Percentiles rank a stretch among this genome's conserved stretches.
These are phyloP conservation scores for Oxytropis ochrocephala DNA, from an alignment of 306 rosid genomes.

Conservation along the genomic window DNA sequence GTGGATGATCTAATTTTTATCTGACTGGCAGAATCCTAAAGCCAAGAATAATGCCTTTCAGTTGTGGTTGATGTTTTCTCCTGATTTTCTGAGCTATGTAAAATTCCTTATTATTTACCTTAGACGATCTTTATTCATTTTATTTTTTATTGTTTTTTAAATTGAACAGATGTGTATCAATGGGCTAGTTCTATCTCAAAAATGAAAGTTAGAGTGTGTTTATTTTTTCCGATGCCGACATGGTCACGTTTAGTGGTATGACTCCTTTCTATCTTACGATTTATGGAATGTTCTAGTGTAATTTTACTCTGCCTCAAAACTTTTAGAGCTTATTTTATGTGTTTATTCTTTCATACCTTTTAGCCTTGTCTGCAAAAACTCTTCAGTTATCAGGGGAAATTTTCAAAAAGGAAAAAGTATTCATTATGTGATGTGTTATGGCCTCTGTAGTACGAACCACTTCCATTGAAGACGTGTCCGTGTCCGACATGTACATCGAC, in stretches of 20 bases:
- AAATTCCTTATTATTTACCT: background rate
- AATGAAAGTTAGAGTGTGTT: slow-evolving; percentile 69
- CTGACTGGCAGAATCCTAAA: background rate
- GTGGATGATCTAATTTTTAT: background rate
- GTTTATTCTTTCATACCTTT: background rate
- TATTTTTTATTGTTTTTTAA: background rate
- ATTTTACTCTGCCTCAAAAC: background rate
- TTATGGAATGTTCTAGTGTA: background rate
- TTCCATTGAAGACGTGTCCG: no score
- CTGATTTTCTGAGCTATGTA: background rate
- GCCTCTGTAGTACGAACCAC: no score
- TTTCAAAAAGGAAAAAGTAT: background rate
- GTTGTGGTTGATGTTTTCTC: background rate
- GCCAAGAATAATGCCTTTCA: background rate
- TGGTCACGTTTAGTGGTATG: slow-evolving; percentile 61
- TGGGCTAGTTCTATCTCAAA: slow-evolving; percentile 74
- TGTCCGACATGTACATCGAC: no score
- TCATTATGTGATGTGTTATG: background rate
- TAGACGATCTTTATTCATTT: background rate
- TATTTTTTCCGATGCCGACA: slow-evolving; percentile 76
- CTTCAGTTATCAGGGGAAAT: background rate
- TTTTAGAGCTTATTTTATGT: background rate
- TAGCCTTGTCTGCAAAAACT: background rate
- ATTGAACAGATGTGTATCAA: slow-evolving; percentile 69
- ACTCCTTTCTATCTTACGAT: slow-evolving; percentile 8